A percentile compares a stretch with the other conserved stretches of the same genome.
Evolutionary conservation across 441 rosid genomes (phyloP).

Genomic region (Manihot esculenta): DNA sequence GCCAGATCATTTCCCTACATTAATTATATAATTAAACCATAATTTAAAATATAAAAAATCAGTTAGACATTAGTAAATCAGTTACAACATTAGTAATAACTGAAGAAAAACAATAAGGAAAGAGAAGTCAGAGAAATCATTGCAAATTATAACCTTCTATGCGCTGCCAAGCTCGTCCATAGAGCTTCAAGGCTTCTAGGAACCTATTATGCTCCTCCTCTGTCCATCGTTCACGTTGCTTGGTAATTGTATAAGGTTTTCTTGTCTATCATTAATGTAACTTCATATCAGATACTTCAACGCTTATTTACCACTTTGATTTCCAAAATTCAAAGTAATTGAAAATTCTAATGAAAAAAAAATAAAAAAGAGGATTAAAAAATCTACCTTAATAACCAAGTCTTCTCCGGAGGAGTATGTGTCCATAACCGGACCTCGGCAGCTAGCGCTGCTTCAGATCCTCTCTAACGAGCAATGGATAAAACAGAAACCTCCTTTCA

Average conservation of each 20-base stretch:
- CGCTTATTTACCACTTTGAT: conserved; percentile 6
- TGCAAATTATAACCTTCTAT: conserved; percentile 70
- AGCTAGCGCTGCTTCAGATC: conserved; percentile 66
- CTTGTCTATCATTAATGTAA: conserved; percentile 53
- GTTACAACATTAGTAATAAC: not conserved
- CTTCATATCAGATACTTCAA: conserved; percentile 29
- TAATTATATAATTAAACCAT: not conserved
- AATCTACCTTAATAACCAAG: conserved; percentile 61
- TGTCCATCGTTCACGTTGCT: conserved; percentile 98
- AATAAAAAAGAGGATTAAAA: not conserved
- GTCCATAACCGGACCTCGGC: conserved; percentile 70
- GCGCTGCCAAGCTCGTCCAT: conserved; percentile 98
- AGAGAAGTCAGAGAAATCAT: conserved; percentile 12
- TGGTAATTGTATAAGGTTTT: conserved; percentile 95
- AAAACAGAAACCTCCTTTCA: conserved; percentile 35
- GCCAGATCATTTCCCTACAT: conserved; percentile 18
- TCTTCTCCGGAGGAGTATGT: conserved; percentile 80
- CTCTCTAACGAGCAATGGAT: conserved; percentile 43
- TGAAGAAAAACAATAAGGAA: conserved; percentile 6
- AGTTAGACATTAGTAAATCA: not conserved
- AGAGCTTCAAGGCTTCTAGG: conserved; percentile 93
- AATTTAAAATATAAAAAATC: conserved; percentile 7
- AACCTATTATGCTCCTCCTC: conserved; percentile 97
- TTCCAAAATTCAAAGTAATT: not conserved
- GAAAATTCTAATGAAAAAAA: not conserved